These are phyloP conservation scores for Claviceps spartinae DNA, from an alignment of 2,329 filamentous ascomycete species.

Conservation along the genomic window DNA sequence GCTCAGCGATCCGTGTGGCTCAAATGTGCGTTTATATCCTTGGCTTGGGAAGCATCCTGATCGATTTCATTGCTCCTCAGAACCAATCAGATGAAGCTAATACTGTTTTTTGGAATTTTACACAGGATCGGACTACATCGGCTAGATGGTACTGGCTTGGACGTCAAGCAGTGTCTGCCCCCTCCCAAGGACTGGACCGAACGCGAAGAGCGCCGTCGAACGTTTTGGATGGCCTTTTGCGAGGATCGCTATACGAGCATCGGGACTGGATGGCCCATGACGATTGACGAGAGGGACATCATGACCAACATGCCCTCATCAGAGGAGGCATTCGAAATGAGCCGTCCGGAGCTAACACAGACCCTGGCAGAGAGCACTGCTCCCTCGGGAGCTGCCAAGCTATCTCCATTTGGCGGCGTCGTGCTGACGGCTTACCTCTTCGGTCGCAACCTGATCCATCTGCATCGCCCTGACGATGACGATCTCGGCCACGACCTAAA, in stretches of 20 bases:
- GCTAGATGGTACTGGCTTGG: slow-evolving; percentile 65
- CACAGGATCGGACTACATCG: slow-evolving; percentile 81
- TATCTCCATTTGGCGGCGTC: slow-evolving; percentile 69
- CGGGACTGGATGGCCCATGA: slow-evolving; percentile 95
- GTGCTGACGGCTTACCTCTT: slow-evolving; percentile 81
- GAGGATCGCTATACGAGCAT: slow-evolving; percentile 88
- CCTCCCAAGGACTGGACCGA: slow-evolving; percentile 89
- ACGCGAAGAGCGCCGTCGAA: slow-evolving; percentile 75
- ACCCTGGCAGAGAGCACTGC: slow-evolving; percentile 57
- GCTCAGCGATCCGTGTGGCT: slow-evolving; percentile 62
- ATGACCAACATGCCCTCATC: slow-evolving; percentile 71
- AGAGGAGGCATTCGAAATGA: slow-evolving; percentile 75
- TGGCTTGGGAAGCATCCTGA: neutral
- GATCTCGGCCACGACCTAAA: slow-evolving; percentile 80
- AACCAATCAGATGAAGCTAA: too few species aligned
- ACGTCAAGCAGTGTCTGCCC: slow-evolving; percentile 84
- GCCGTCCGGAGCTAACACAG: slow-evolving; percentile 57
- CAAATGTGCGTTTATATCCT: slow-evolving; percentile 51
- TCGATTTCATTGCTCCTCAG: slow-evolving; percentile 9
- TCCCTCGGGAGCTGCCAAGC: slow-evolving; percentile 55
- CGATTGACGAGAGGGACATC: slow-evolving; percentile 82
- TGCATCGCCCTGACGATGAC: slow-evolving; percentile 72
- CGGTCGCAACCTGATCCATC: slow-evolving; percentile 78
- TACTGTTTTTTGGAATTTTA: too few species aligned
- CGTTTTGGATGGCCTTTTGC: slow-evolving; percentile 91